A percentile compares a stretch with the other conserved stretches of the same genome.
phyloP scores from a whole-genome alignment of 116 monocot species.

The Posidonia oceanica region DNA sequence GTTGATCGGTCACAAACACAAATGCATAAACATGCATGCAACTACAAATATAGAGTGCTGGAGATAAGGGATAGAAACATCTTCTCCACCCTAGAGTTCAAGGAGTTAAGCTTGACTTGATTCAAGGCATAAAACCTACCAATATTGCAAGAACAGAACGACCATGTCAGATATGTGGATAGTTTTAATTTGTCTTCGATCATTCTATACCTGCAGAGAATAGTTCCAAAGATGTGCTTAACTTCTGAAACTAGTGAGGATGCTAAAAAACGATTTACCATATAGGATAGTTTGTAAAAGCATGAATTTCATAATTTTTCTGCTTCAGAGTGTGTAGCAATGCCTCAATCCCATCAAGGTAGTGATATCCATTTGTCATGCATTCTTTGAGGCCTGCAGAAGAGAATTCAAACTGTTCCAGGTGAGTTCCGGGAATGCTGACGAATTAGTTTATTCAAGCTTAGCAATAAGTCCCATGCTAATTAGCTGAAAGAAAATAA shows the following conservation, averaged over 20 bases:
- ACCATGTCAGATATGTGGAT: constrained; percentile 87
- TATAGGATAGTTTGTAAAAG: constrained; percentile 94
- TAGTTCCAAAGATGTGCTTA: neutral
- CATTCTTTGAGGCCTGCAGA: constrained; percentile 78
- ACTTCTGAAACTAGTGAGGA: neutral
- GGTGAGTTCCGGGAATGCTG: neutral
- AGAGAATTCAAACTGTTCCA: constrained; percentile 2
- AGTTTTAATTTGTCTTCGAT: constrained; percentile 87
- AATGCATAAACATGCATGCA: too few relatives aligned
- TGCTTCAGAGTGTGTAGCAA: constrained; percentile 56
- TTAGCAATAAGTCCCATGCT: too few relatives aligned
- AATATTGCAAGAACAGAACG: constrained; percentile 77
- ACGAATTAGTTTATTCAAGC: too few relatives aligned
- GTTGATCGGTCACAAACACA: too few relatives aligned
- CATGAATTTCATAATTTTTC: constrained; percentile 85
- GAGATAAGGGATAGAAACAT: too few relatives aligned
- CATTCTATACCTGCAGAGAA: constrained; percentile 58
- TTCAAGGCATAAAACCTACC: constrained; percentile 25
- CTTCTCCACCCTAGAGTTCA: too few relatives aligned
- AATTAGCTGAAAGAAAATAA: too few relatives aligned
- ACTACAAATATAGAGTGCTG: too few relatives aligned
- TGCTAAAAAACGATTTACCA: constrained; percentile 31
- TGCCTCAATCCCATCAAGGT: constrained; percentile 74
- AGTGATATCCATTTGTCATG: constrained; percentile 68
- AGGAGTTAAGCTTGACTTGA: too few relatives aligned